These are phyloP conservation scores for Ustilago nuda DNA, from an alignment of 1,284 basidiomycete species.

Conservation along the genomic window DNA sequence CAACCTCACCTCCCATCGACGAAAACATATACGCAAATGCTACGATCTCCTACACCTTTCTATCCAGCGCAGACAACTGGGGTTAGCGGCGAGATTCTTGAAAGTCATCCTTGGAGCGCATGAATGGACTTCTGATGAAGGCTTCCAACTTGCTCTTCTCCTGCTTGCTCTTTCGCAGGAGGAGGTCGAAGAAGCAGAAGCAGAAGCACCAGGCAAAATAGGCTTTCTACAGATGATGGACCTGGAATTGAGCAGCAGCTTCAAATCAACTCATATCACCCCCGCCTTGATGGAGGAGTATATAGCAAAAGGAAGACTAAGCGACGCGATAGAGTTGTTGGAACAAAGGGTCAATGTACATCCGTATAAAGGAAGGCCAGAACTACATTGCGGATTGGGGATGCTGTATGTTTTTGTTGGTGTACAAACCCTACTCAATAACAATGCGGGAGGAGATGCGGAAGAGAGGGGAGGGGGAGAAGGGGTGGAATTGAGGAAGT, in stretches of 20 bases:
- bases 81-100: slow-evolving; percentile 20
- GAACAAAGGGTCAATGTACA: slow-evolving; percentile 30
- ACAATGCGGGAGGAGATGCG: not conserved
- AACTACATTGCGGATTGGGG: slow-evolving; percentile 28
- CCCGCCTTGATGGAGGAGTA: slow-evolving; percentile 21
- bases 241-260: slow-evolving; percentile 8
- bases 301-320: slow-evolving; percentile 14
- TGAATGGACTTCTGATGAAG: slow-evolving; percentile 31
- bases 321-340: slow-evolving; percentile 34
- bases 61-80: slow-evolving; percentile 17
- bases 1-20: slow-evolving; percentile 16
- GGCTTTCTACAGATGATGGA: slow-evolving; percentile 23
- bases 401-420: slow-evolving; percentile 41
- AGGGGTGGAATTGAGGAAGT: slow-evolving; percentile 10
- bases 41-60: slow-evolving; percentile 29
- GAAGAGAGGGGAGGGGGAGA: not conserved
- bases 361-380: slow-evolving; percentile 28
- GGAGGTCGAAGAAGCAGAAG: not conserved
- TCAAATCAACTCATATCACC: slow-evolving; percentile 23
- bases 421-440: slow-evolving; percentile 9
- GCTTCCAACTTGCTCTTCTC: slow-evolving; percentile 13
- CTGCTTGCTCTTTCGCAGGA: not conserved
- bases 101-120: slow-evolving; percentile 24
- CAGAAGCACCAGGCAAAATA: slow-evolving; percentile 1
- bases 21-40: slow-evolving; percentile 27